Percentiles rank a stretch among this genome's conserved stretches.
Evolutionary conservation across 2,329 filamentous ascomycete species (phyloP).

Genomic region (Endocalyx cinctus): DNA sequence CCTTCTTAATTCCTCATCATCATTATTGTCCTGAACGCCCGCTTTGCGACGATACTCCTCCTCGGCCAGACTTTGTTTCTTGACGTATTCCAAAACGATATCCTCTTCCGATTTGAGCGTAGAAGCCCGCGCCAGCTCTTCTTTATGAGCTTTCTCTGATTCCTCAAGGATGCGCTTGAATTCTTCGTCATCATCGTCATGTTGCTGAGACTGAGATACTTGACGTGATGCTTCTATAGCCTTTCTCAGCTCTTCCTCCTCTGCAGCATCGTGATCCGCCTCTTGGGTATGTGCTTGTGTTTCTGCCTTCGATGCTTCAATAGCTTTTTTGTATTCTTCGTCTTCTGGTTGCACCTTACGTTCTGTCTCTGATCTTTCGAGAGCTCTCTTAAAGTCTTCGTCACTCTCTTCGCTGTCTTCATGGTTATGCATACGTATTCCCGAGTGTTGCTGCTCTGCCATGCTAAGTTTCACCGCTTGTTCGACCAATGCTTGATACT

Average conservation of each 20-base stretch:
- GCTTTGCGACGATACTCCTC: constrained; percentile 44
- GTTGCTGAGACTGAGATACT: constrained; percentile 31
- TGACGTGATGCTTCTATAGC: constrained; percentile 31
- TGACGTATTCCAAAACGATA: constrained; percentile 70
- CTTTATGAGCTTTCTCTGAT: constrained; percentile 39
- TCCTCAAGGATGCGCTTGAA: constrained; percentile 44
- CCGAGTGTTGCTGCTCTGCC: constrained; percentile 18
- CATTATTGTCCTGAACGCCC: constrained; percentile 26
- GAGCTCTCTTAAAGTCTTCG: constrained; percentile 15
- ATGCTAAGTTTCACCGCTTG: constrained; percentile 52
- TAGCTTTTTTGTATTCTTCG: constrained; percentile 35
- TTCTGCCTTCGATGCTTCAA: constrained; percentile 33
- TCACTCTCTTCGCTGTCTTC: constrained; percentile 16
- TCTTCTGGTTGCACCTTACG: constrained; percentile 22
- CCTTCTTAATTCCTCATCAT: constrained; percentile 20
- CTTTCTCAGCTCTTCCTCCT: constrained; percentile 32
- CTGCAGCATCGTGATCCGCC: constrained; percentile 9
- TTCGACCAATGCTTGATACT: constrained; percentile 53
- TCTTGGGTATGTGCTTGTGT: constrained; percentile 8
- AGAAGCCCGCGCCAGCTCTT: constrained; percentile 37
- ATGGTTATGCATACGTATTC: constrained; percentile 15
- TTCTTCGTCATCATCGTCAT: constrained; percentile 36
- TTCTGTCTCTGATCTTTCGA: constrained; percentile 20
- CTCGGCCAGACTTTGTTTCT: constrained; percentile 71
- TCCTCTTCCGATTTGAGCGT: constrained; percentile 60